Evolutionary conservation across 495 filamentous ascomycete genomes (phyloP), one percentile per base, ranked within the genome.

Genomic region (Lepidopterella palustris): DNA sequence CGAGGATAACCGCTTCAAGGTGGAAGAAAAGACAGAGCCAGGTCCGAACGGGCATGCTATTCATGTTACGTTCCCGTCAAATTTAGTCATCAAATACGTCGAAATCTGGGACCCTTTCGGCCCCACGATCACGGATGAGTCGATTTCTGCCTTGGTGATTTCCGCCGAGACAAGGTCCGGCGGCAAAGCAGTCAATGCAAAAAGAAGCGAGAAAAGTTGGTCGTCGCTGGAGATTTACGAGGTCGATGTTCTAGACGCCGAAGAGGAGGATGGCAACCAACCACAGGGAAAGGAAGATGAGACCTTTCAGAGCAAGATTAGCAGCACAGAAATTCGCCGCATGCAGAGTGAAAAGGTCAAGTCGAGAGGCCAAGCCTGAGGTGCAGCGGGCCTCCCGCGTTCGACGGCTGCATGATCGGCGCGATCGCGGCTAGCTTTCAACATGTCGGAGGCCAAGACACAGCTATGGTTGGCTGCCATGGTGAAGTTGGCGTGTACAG

Each of bases 31-130:
- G 45, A 58, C 66, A 28, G 67, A 74, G 21, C 70, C 79, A 4
- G 80, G 73, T 4, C 76, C 77, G 3, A 79, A 80, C 53, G 81
- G 78, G 18, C 79, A 77, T 60, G 74, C 72, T 25, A 71, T 83
- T n/a, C 64, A 77, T 39, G 69, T 79, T 51, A 71, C 72, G 27
- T 70, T 83, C 27, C 73, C 72, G 48, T 74, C 75, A 23, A 70
- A 73, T 29, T 63, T 87, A 49, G 64, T 68, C 6, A 73, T 96
- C 55, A 85, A 86, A 61, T 87, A 88, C 65, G 87, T 91, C 45
- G 82, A 92, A 71, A 90, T 98, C 54, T 82, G 84, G 56, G 93
- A 98, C 72, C 80, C 87, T 5, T 97, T 86, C 75, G 93, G 93
- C 18, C 93, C 93, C 25, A 97, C 93, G 0, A 86, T 95, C 68